A percentile compares a stretch with the other conserved stretches of the same genome.
Evolutionary conservation across 1,139 yeast species (phyloP).

Genomic region (Diutina neorugosa): DNA sequence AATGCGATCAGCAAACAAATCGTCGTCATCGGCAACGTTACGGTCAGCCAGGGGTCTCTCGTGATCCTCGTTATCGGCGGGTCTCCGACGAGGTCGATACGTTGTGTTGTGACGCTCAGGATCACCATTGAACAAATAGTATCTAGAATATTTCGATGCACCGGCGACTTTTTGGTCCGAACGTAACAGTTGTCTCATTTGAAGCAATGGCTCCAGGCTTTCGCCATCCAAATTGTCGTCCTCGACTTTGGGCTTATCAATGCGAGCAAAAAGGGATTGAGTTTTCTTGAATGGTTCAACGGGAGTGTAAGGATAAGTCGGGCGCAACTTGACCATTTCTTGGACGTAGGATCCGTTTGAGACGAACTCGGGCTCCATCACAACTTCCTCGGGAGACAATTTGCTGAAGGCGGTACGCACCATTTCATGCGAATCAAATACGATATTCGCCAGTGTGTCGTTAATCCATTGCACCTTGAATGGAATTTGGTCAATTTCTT

Average conservation of each 20-base stretch:
- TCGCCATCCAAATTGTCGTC: constrained; percentile 28
- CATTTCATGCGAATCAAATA: constrained; percentile 34
- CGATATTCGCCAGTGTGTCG: constrained; percentile 46
- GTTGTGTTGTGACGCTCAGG: constrained; percentile 27
- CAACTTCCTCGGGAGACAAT: constrained; percentile 11
- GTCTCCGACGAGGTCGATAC: not conserved
- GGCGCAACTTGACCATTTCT: constrained; percentile 21
- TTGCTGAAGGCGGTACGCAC: constrained; percentile 27
- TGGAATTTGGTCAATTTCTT: constrained; percentile 9
- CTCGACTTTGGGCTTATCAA: constrained; percentile 13
- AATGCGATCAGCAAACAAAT: not conserved
- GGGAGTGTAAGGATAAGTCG: constrained; percentile 26
- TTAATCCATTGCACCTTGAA: constrained; percentile 61
- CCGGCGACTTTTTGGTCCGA: constrained; percentile 48
- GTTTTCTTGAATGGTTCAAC: constrained; percentile 25
- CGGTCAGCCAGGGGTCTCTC: not conserved
- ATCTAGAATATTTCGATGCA: constrained; percentile 50
- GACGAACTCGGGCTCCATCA: constrained; percentile 7
- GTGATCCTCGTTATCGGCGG: not conserved
- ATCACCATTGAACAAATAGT: constrained; percentile 64
- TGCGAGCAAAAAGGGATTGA: constrained; percentile 11
- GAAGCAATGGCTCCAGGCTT: constrained; percentile 23
- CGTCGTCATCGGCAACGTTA: not conserved
- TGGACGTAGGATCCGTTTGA: constrained; percentile 12
- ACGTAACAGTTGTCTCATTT: constrained; percentile 40